Percentiles rank a stretch among this genome's conserved stretches.
These are phyloP conservation scores for Pyrus communis DNA, from an alignment of 306 rosid genomes.

Conservation along the genomic window DNA sequence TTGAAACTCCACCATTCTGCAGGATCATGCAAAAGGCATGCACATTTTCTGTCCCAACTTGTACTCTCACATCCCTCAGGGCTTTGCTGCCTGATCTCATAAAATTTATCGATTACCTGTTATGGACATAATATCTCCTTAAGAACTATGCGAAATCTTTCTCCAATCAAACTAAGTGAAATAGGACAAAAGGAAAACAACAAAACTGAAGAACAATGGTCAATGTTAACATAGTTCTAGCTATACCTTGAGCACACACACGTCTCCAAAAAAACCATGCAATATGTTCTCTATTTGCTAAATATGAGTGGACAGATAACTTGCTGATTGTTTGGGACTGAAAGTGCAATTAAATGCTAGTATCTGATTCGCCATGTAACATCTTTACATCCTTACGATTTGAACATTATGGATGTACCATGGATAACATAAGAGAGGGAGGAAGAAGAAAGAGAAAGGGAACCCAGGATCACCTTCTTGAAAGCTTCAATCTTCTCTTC, in stretches of 20 bases:
- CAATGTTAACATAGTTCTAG: background rate
- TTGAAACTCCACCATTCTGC: conserved; percentile 71
- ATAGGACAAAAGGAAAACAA: background rate
- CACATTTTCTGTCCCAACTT: conserved; percentile 71
- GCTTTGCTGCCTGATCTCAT: conserved; percentile 63
- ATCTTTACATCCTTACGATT: background rate
- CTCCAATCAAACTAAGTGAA: background rate
- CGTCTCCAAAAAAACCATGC: background rate
- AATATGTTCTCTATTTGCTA: background rate
- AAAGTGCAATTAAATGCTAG: background rate
- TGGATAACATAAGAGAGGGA: background rate
- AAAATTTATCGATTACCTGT: conserved; percentile 73
- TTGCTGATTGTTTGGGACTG: background rate
- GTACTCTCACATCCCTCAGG: conserved; percentile 33
- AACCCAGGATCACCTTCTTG: conserved; percentile 41
- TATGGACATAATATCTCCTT: conserved; percentile 18
- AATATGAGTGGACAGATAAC: background rate
- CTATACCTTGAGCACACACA: background rate
- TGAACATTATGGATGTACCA: background rate
- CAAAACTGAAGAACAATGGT: background rate
- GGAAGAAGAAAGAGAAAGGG: background rate
- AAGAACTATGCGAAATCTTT: conserved; percentile 1
- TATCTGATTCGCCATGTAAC: background rate
- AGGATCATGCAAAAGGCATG: conserved; percentile 71
- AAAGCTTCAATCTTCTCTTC: conserved; percentile 53